phyloP scores from a whole-genome alignment of 805 yeast genomes.

The Candida nitratophila region DNA sequence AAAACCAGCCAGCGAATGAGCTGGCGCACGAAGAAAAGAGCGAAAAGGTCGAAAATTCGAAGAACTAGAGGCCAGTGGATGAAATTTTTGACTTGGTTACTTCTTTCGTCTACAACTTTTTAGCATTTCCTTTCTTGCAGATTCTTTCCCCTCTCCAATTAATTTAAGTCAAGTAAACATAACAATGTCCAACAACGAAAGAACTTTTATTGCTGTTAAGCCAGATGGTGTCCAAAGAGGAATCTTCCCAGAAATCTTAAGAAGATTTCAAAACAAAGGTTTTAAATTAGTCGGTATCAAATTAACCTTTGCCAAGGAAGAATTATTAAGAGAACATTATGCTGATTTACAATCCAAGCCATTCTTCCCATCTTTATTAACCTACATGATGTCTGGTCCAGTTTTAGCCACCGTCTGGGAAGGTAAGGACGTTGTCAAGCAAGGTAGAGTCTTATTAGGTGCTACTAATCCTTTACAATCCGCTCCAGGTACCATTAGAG shows the following conservation, averaged over 20 bases:
- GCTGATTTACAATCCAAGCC: conserved; percentile 93
- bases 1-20: no score
- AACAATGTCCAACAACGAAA: conserved; percentile 53
- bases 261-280: conserved; percentile 96
- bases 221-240: conserved; percentile 99
- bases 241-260: conserved; percentile 77
- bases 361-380: conserved; percentile 93
- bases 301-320: conserved; percentile 81
- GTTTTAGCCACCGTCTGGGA: conserved; percentile 99
- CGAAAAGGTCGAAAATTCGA: no score
- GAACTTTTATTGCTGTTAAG: conserved; percentile 90
- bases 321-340: conserved; percentile 87
- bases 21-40: no score
- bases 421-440: conserved; percentile 99
- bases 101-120: background rate
- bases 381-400: conserved; percentile 98
- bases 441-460: conserved; percentile 96
- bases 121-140: background rate
- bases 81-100: no score
- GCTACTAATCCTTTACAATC: conserved; percentile 98
- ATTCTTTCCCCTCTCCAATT: conserved; percentile 1
- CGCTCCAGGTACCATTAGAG: conserved; percentile 99
- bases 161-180: background rate
- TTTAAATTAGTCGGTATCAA: conserved; percentile 95
- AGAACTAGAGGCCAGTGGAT: no score